Conservation (phyloP, 2,329 filamentous ascomycete species). For the Trichoderma sp. region DNA sequence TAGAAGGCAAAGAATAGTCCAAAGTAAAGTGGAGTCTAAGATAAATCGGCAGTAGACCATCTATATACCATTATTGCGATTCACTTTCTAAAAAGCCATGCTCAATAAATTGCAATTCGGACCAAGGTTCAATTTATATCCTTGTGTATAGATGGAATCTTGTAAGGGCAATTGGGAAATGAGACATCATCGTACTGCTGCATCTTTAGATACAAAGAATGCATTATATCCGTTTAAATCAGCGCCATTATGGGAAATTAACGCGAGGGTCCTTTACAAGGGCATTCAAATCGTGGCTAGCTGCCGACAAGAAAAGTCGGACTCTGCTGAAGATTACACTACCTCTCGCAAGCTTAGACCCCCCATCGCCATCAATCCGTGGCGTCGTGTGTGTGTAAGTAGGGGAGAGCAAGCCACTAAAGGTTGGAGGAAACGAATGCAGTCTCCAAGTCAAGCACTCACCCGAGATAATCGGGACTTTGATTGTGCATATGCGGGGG, state of each 20-base stretch:
- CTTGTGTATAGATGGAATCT: background rate
- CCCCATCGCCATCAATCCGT: background rate
- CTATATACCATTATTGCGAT: background rate
- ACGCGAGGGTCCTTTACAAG: constrained; percentile 5
- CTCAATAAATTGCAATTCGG: background rate
- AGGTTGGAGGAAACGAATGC: background rate
- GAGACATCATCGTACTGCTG: background rate
- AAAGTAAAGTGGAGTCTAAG: background rate
- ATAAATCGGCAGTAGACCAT: background rate
- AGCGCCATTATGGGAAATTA: constrained; percentile 6
- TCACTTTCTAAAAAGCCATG: background rate
- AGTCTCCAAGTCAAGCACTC: background rate
- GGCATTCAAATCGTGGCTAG: constrained; percentile 1
- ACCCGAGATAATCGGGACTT: background rate
- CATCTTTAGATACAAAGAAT: background rate
- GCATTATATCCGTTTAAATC: background rate
- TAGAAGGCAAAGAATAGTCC: background rate
- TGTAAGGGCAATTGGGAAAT: background rate
- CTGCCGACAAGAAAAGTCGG: background rate
- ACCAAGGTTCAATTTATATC: background rate
- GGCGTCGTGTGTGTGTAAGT: no score
- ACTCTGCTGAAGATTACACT: constrained; percentile 9
- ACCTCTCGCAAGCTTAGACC: background rate
- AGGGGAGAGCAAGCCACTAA: background rate
- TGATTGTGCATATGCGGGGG: background rate